A percentile compares a stretch with the other conserved stretches of the same genome.
Conservation (phyloP, 495 filamentous ascomycete genomes). For the Amphirosellinia nigrospora region DNA sequence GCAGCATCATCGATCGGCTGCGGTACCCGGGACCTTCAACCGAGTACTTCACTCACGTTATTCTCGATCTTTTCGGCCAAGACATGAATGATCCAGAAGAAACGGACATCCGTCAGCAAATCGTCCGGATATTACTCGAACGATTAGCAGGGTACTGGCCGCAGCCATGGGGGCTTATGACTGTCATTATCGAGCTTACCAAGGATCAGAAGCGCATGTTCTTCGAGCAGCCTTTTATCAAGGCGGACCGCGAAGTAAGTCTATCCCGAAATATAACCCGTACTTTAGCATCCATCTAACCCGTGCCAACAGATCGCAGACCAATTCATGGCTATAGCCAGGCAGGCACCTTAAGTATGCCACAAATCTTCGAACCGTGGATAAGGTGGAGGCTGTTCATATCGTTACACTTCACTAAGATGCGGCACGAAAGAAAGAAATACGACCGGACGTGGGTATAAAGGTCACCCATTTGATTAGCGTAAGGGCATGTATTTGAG, state of each 20-base stretch:
- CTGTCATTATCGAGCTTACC: slow-evolving; percentile 86
- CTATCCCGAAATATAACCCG: slow-evolving; percentile 21
- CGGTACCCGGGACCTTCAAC: slow-evolving; percentile 89
- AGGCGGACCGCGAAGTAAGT: slow-evolving; percentile 81
- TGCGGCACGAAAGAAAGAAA: slow-evolving; percentile 1
- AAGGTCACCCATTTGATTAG: background rate
- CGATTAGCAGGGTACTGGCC: slow-evolving; percentile 87
- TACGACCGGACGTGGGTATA: slow-evolving; percentile 8
- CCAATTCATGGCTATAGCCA: slow-evolving; percentile 47
- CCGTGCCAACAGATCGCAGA: slow-evolving; percentile 46
- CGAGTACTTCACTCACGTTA: slow-evolving; percentile 88
- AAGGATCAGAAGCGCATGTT: slow-evolving; percentile 89
- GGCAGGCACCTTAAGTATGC: slow-evolving; percentile 35
- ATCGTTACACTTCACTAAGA: slow-evolving; percentile 4
- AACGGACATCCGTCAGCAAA: slow-evolving; percentile 83
- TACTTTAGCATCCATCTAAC: slow-evolving; percentile 6
- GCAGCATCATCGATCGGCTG: slow-evolving; percentile 88
- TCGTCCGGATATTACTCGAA: slow-evolving; percentile 86
- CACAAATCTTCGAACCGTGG: background rate
- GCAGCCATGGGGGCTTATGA: slow-evolving; percentile 94
- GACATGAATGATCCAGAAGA: slow-evolving; percentile 79
- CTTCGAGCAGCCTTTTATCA: slow-evolving; percentile 92
- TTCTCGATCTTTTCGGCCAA: slow-evolving; percentile 84
- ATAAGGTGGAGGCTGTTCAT: slow-evolving; percentile 9
- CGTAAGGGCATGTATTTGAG: slow-evolving; percentile 12